phyloP scores from a whole-genome alignment of 495 filamentous ascomycete species.

The Penicillium crystallinum region DNA sequence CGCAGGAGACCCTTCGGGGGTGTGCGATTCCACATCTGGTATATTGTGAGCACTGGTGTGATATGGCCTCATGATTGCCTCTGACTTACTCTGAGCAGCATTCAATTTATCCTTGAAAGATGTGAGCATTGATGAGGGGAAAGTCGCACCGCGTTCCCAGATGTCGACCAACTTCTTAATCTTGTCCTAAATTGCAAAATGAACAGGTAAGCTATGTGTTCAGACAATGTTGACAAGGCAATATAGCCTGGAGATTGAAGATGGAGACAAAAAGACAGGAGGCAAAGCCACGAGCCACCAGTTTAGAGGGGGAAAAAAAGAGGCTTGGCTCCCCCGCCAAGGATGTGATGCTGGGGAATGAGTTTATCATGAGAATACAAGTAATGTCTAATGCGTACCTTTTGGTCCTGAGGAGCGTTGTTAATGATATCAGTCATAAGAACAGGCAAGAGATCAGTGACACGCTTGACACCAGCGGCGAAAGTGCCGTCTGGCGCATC shows the following conservation, averaged over 20 bases:
- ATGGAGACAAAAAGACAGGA: conserved; percentile 16
- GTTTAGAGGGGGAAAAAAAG: too few species aligned
- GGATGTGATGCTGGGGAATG: not conserved
- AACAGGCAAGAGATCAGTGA: conserved; percentile 86
- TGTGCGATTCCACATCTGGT: conserved; percentile 64
- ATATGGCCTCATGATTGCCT: not conserved
- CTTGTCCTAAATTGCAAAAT: conserved; percentile 68
- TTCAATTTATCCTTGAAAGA: conserved; percentile 83
- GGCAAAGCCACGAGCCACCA: not conserved
- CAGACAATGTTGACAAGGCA: not conserved
- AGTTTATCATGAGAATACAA: conserved; percentile 16
- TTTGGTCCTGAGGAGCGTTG: conserved; percentile 88
- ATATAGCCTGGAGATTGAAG: conserved; percentile 27
- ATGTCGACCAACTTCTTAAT: conserved; percentile 95
- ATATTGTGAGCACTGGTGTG: conserved; percentile 19
- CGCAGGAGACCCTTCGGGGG: conserved; percentile 73
- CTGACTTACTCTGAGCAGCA: conserved; percentile 58
- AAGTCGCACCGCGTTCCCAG: conserved; percentile 93
- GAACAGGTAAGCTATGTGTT: conserved; percentile 45
- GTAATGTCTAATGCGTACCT: conserved; percentile 69
- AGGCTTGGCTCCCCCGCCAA: not conserved
- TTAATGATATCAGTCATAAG: conserved; percentile 95
- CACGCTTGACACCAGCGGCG: conserved; percentile 92
- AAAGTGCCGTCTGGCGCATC: conserved; percentile 82
- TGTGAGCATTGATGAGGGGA: conserved; percentile 74